Percentiles rank a stretch among this genome's conserved stretches.
These are phyloP conservation scores for Lichtheimia ornata DNA, from an alignment of 371 early-diverging fungal species.

Conservation along the genomic window DNA sequence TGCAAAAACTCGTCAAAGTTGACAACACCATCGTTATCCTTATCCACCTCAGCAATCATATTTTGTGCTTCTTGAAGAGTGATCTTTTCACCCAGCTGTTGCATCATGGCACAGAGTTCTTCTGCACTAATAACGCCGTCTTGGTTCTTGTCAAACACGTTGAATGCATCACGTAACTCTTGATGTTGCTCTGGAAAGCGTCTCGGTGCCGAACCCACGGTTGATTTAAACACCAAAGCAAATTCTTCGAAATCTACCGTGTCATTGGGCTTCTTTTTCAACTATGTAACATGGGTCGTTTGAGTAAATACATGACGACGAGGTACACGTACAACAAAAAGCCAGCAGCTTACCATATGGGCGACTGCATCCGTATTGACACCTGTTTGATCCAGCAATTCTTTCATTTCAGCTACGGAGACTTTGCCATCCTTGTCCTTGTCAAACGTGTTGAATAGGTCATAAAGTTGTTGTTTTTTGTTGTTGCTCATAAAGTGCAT, in stretches of 20 bases:
- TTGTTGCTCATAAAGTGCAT: conserved; percentile 34
- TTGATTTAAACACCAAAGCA: conserved; percentile 38
- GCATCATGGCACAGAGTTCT: conserved; percentile 45
- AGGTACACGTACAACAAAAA: too few relatives aligned
- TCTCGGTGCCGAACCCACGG: conserved; percentile 28
- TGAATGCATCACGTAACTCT: conserved; percentile 42
- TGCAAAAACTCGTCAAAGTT: conserved; percentile 37
- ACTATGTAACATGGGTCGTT: neutral
- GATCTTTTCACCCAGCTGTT: conserved; percentile 39
- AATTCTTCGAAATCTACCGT: conserved; percentile 36
- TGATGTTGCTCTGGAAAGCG: conserved; percentile 29
- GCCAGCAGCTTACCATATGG: conserved; percentile 20
- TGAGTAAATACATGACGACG: too few relatives aligned
- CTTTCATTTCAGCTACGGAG: conserved; percentile 26
- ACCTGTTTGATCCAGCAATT: conserved; percentile 31
- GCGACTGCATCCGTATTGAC: conserved; percentile 15
- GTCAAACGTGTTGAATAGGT: conserved; percentile 40
- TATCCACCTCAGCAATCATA: conserved; percentile 40
- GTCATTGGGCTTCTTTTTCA: conserved; percentile 4
- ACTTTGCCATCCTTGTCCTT: conserved; percentile 38
- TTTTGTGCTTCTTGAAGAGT: conserved; percentile 33
- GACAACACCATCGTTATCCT: conserved; percentile 40
- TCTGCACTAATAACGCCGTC: conserved; percentile 37
- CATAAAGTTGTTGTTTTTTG: conserved; percentile 34
- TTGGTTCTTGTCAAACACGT: conserved; percentile 43